Base-by-base conservation (phyloP, 305 asterid species). In the Fraxinus velutina region DNA sequence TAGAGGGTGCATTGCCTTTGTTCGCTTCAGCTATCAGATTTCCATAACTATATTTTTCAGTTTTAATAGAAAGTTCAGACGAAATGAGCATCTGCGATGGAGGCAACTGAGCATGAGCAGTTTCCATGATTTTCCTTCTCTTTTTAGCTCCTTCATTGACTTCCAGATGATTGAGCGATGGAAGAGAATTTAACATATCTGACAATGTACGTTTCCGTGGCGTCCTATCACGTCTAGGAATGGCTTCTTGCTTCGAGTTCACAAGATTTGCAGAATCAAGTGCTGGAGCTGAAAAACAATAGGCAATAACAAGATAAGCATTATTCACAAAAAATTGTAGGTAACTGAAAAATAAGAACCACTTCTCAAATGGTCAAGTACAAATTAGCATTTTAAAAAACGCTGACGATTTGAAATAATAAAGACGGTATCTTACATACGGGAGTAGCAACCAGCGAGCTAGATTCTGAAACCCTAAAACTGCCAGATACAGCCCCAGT, bases 21-120 rank as follows among this genome's bases (percentile, higher is more conserved):
- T 96, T 91, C 78, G 98, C 98, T 87, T 96, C 98, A 76, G 90
- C 90, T 80, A 96, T 88, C 80, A 94, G 96, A 89, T 90, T 86
- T 34, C 91, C 92, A 72, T 94, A 90, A 86, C 89, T 90, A 81
- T 81, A 89, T 71, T 82, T 89, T 73, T 87, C 95, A 80, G 88
- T 78, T 88, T 86, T 90, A 83, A 78, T 81, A 72, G 93, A 82
- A 81, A 86, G 84, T 37, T 85, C 91, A 15, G 90, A 79, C 10
- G 95, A 87, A 86, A 84, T 76, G 57, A 87, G 88, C 13, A 88
- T 84, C 75, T 77, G 88, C n/a, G 88, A 78, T 62, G 88, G 75
- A 85, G 90, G 84, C 76, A 80, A 84, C 77, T 85, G 92, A 82
- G 86, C 79, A 81, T 81, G 83, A 60, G 87, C 82, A 50, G 82